These are phyloP conservation scores for Apiospora phragmitis DNA, from an alignment of 2,329 filamentous ascomycete genomes.

Conservation along the genomic window DNA sequence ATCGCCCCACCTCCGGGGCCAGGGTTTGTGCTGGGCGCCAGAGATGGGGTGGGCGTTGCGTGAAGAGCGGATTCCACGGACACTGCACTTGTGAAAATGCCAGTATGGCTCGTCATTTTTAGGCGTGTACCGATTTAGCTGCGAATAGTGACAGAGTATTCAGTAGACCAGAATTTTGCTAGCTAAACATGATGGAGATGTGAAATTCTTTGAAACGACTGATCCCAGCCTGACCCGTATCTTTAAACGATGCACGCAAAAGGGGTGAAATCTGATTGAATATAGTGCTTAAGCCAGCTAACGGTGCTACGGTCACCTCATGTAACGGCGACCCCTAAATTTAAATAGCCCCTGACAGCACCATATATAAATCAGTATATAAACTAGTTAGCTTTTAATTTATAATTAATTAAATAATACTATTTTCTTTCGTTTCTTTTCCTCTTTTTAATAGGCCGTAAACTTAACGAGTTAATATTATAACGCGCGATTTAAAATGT, in stretches of 20 bases:
- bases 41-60: background rate
- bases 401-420: too few relatives aligned
- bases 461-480: too few relatives aligned
- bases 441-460: too few relatives aligned
- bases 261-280: background rate
- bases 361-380: too few relatives aligned
- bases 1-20: background rate
- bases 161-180: background rate
- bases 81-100: conserved; percentile 10
- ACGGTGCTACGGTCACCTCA: too few relatives aligned
- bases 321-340: too few relatives aligned
- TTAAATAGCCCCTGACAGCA: too few relatives aligned
- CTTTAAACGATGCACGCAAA: background rate
- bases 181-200: background rate
- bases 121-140: background rate
- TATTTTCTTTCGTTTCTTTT: too few relatives aligned
- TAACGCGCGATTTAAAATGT: too few relatives aligned
- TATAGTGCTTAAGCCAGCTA: too few relatives aligned
- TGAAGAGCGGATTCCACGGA: background rate
- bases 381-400: too few relatives aligned
- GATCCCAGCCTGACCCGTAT: background rate
- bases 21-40: background rate
- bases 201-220: background rate
- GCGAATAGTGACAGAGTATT: background rate
- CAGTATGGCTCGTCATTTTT: background rate